Evolutionary conservation across 495 filamentous ascomycete genomes (phyloP), one percentile per base, ranked within the genome.

Genomic region (Neurospora sublineolata): DNA sequence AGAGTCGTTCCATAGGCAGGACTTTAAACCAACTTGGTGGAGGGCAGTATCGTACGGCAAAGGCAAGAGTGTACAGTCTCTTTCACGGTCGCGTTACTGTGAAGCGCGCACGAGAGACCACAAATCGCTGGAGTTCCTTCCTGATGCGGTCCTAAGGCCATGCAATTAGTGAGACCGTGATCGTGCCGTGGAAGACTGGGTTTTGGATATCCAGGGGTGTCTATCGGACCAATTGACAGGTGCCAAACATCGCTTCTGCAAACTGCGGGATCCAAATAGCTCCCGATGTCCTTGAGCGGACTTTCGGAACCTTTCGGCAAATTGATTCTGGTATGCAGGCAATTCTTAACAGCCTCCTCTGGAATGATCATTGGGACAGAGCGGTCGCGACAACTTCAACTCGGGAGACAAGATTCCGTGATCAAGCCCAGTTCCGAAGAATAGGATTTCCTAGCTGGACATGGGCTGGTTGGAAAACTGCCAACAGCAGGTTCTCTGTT

Each of bases 381-480:
- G 3, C 0, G 4, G 14, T 16, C 12, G 4, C 39, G 18, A 9
- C 7, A 3, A 18, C 0, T 18, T 18, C 4, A n/a, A 18, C 16
- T 8, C 40, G 2, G 16, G 4, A 42, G 18, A 42, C 16, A 5
- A 8, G 6, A 18, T 8, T 18, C 16, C 10, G 44, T 23, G n/a
- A 23, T 3, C 44, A 23, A 23, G 3, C n/a, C 0, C 0, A 7
- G 3, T 0, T 27, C 14, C 42, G 42, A 20, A 46, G 70, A 2
- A 9, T 0, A 16, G 20, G 1, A 5, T 72, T 72, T n/a, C 71
- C 71, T 0, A 72, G 67, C 39, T 72, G 71, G 71, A 30, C 67
- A 0, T 72, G 71, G 71, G 18, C 37, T n/a, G 67, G 71, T 6
- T 72, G 71, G 71, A 11, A 9, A 30, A 33, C n/a, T n/a, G n/a